A percentile compares a stretch with the other conserved stretches of the same genome.
These are phyloP conservation scores for Dacryopinax spathularia DNA, from an alignment of 768 basidiomycete genomes.

Conservation along the genomic window DNA sequence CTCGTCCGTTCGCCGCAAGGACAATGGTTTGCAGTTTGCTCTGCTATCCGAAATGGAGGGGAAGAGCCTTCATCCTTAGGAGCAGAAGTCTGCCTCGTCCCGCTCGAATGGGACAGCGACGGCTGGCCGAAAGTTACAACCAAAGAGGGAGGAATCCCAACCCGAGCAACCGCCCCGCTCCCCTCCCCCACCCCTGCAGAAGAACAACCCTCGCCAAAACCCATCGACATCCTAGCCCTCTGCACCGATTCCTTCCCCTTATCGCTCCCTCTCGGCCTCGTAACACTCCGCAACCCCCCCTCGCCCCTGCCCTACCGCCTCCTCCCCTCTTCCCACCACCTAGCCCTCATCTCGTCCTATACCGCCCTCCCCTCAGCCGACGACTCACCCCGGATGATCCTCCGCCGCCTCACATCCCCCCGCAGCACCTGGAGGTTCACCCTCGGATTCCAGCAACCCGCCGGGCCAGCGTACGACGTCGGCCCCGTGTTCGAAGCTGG, in stretches of 20 bases:
- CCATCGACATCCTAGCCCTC: background rate
- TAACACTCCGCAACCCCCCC: background rate
- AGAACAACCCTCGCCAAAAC: background rate
- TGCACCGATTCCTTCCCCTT: background rate
- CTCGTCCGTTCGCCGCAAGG: background rate
- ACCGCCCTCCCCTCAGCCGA: background rate
- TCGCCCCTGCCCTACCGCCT: background rate
- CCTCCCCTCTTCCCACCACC: background rate
- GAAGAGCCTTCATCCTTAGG: background rate
- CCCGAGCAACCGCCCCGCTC: no score
- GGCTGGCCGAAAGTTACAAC: background rate
- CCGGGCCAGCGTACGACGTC: background rate
- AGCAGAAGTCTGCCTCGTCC: background rate
- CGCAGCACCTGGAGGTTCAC: background rate
- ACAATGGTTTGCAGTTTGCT: background rate
- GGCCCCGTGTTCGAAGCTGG: background rate
- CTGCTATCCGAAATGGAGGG: background rate
- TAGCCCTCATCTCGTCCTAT: background rate
- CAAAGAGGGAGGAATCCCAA: no score
- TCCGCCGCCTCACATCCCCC: background rate
- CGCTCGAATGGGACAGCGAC: background rate
- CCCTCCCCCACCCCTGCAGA: background rate
- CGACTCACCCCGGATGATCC: background rate
- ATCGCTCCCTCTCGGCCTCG: background rate
- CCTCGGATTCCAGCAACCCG: background rate